A percentile compares a stretch with the other conserved stretches of the same genome.
phyloP scores from a whole-genome alignment of 164 flowering plant genomes.

The Berberis vulgaris region DNA sequence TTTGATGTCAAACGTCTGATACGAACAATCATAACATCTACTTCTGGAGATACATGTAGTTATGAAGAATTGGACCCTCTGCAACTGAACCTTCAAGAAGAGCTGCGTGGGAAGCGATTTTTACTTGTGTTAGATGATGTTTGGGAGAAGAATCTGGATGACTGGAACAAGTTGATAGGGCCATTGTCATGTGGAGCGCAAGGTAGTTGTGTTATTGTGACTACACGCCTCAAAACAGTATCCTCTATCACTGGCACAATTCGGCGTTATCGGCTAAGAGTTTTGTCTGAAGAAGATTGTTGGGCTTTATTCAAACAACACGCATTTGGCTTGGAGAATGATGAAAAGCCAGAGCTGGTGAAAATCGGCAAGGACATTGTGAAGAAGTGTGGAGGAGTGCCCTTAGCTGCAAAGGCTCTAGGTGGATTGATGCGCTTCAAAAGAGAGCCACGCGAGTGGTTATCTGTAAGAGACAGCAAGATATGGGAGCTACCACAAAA shows the following conservation, averaged over 20 bases:
- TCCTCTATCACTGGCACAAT: not conserved
- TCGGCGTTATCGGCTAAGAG: not conserved
- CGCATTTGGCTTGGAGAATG: not conserved
- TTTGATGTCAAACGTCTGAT: not conserved
- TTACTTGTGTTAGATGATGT: not conserved
- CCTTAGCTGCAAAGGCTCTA: conserved; percentile 10
- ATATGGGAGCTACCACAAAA: conserved; percentile 9
- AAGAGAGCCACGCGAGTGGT: conserved; percentile 7
- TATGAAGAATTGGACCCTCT: not conserved
- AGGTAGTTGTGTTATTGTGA: conserved; percentile 2
- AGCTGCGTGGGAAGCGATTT: conserved; percentile 1
- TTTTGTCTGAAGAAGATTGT: conserved; percentile 2
- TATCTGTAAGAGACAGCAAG: conserved; percentile 3
- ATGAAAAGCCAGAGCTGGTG: not conserved
- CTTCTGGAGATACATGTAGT: not conserved
- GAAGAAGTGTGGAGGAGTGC: conserved; percentile 14
- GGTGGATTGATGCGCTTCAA: conserved; percentile 10
- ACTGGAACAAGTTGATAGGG: conserved; percentile 2
- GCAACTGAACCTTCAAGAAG: not conserved
- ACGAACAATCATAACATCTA: not conserved
- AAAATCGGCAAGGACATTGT: not conserved
- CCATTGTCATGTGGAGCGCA: not conserved
- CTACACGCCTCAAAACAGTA: conserved; percentile 1
- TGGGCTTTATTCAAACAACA: not conserved
- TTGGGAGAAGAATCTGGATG: conserved; percentile 1